Evolutionary conservation across 305 asterid genomes (phyloP), one percentile per base, ranked within the genome.

Genomic region (Lippia alba): DNA sequence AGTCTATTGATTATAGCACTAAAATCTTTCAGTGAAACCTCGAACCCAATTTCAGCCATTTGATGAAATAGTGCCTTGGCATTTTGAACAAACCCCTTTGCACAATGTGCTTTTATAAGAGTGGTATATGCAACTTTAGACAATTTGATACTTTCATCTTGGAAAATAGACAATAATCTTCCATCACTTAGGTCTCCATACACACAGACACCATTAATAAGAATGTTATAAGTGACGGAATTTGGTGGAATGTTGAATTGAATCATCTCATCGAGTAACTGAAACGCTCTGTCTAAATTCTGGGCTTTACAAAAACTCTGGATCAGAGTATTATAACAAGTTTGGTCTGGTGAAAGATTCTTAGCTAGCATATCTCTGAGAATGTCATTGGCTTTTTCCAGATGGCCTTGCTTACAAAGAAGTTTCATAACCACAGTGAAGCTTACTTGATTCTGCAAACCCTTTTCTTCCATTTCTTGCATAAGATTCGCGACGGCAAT

Each of bases 81-180:
- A 78, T 71, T 84, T 61, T 44, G 67, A 57, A 40, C 86, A 76
- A 83, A 76, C 66, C 97, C 98, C 82, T 89, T 93, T 46, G 73
- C 95, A 73, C 97, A 91, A 76, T 84, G 73, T 41, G 98, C 96
- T 81, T 93, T 91, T 71, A 91, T 84, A 61, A 93, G 87, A 41
- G 85, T 80, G 54, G 88, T 91, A 76, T 91, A 91, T 12, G 86
- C 84, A 74, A 79, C 83, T 80, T 93, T 93, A n/a, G 88, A 73
- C 81, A 85, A 71, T 67, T 72, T 73, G 55, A 82, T 51, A 61
- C 85, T 79, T 33, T 68, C 73, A 24, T 74, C 84, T 78, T 50
- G 77, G 58, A 91, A 81, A 71, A 64, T 73, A 66, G 74, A 75
- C 54, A 87, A 84, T 16, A 86, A 71, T 72, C 66, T 67, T 76